phyloP scores from a whole-genome alignment of 2,329 filamentous ascomycete genomes.

The Arthrobotrys pseudoclavata region DNA sequence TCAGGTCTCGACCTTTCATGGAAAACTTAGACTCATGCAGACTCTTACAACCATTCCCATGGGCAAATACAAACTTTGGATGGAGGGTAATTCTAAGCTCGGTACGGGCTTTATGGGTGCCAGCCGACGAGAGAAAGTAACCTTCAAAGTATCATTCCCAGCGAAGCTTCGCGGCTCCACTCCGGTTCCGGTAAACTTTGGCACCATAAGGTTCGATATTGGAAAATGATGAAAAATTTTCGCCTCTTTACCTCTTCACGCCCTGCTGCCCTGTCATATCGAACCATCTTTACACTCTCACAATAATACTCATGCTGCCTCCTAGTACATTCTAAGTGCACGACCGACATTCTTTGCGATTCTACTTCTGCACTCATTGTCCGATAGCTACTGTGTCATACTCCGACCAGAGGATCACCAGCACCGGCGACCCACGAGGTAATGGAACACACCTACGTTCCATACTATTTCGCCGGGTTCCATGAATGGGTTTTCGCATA shows the following conservation, averaged over 20 bases:
- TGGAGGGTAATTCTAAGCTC: background rate
- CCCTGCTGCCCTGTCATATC: background rate
- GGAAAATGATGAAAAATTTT: constrained; percentile 7
- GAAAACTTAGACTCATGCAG: background rate
- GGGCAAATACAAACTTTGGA: background rate
- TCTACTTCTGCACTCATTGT: constrained; percentile 21
- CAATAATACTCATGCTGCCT: constrained; percentile 1
- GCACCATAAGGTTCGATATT: constrained; percentile 11
- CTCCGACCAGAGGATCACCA: constrained; percentile 48
- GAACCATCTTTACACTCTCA: background rate
- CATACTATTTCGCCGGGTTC: constrained; percentile 54
- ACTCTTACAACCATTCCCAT: background rate
- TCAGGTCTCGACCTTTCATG: constrained; percentile 15
- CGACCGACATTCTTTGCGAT: constrained; percentile 1
- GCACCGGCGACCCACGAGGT: constrained; percentile 34
- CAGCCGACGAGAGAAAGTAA: background rate
- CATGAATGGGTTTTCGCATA: constrained; percentile 54
- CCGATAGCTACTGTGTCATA: constrained; percentile 38
- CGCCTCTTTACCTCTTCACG: constrained; percentile 8
- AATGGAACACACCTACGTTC: constrained; percentile 52
- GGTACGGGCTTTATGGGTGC: background rate
- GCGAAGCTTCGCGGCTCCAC: background rate
- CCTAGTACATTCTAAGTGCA: background rate
- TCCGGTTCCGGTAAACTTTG: constrained; percentile 50
- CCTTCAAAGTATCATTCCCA: background rate